Evolutionary conservation across 768 basidiomycete genomes (phyloP).

Genomic region (Pisolithus tinctorius): DNA sequence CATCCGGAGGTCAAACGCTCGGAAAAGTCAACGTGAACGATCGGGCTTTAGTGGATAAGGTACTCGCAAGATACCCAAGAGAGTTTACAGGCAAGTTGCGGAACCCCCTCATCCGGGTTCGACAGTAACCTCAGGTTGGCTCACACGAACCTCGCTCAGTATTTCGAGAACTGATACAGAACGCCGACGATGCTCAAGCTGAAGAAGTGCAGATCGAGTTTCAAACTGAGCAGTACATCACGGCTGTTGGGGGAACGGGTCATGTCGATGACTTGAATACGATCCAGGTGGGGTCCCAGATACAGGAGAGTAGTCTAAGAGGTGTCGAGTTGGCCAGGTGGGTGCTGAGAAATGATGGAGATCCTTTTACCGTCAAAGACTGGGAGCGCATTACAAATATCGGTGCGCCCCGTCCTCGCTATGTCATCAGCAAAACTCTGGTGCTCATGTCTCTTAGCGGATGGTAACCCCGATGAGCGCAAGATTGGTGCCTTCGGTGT

Average conservation of each 20-base stretch:
- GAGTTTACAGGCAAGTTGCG: slow-evolving; percentile 9
- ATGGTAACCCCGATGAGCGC: slow-evolving; percentile 47
- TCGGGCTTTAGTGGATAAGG: slow-evolving; percentile 12
- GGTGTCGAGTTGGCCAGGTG: slow-evolving; percentile 31
- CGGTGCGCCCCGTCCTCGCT: slow-evolving; percentile 6
- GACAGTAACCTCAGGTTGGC: neutral
- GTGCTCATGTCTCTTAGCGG: slow-evolving; percentile 24
- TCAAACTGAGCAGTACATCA: slow-evolving; percentile 16
- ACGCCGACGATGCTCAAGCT: slow-evolving; percentile 46
- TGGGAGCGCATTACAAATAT: slow-evolving; percentile 45
- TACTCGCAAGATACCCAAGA: slow-evolving; percentile 13
- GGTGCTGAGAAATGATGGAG: slow-evolving; percentile 42
- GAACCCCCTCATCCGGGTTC: neutral
- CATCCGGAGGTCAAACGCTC: neutral
- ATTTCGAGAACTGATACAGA: slow-evolving; percentile 49
- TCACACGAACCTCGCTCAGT: slow-evolving; percentile 19
- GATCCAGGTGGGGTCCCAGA: neutral
- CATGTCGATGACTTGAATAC: slow-evolving; percentile 1
- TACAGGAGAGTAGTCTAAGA: neutral
- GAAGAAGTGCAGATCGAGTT: slow-evolving; percentile 31
- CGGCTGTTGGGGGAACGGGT: neutral
- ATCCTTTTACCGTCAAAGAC: slow-evolving; percentile 38
- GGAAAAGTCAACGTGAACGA: slow-evolving; percentile 9
- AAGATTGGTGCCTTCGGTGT: slow-evolving; percentile 45
- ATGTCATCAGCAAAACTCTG: neutral